These are phyloP conservation scores for Immersiporthe knoxdaviesiana DNA, from an alignment of 2,329 filamentous ascomycete genomes.

Conservation along the genomic window DNA sequence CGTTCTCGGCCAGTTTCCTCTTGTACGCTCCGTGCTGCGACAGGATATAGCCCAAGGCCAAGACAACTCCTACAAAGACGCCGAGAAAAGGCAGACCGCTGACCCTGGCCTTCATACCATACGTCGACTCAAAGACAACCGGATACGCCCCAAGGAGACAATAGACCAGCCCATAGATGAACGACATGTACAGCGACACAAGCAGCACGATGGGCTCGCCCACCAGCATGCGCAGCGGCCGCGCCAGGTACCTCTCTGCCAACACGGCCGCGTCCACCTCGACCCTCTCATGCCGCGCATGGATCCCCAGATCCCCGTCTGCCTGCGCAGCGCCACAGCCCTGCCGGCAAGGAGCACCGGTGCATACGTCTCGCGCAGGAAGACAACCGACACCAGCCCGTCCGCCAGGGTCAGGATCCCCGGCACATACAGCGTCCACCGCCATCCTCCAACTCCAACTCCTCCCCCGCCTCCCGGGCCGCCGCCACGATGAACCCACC, in stretches of 20 bases:
- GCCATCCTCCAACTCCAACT: too few species aligned
- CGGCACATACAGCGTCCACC: constrained; percentile 25
- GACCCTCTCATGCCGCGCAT: constrained; percentile 21
- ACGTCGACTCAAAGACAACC: constrained; percentile 35
- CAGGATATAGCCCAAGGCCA: constrained; percentile 34
- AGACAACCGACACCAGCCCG: constrained; percentile 12
- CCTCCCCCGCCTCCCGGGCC: constrained; percentile 1
- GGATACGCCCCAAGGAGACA: constrained; percentile 26
- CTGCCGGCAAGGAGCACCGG: constrained; percentile 18
- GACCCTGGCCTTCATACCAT: constrained; percentile 37
- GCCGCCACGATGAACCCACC: constrained; percentile 20
- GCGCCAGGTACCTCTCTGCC: constrained; percentile 31
- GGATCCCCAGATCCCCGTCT: constrained; percentile 34
- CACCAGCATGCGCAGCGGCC: constrained; percentile 44
- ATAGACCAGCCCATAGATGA: constrained; percentile 28
- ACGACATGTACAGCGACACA: constrained; percentile 37
- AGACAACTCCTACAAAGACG: constrained; percentile 32
- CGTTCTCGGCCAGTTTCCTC: constrained; percentile 29
- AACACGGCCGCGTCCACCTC: constrained; percentile 25
- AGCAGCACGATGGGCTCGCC: constrained; percentile 59
- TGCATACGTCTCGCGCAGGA: constrained; percentile 23
- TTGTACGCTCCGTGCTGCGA: constrained; percentile 35
- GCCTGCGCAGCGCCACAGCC: constrained; percentile 17
- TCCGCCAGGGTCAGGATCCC: constrained; percentile 21
- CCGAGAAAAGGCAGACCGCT: constrained; percentile 39